Conservation (phyloP, 257 asterid species). For the Fraxinus anomala region DNA sequence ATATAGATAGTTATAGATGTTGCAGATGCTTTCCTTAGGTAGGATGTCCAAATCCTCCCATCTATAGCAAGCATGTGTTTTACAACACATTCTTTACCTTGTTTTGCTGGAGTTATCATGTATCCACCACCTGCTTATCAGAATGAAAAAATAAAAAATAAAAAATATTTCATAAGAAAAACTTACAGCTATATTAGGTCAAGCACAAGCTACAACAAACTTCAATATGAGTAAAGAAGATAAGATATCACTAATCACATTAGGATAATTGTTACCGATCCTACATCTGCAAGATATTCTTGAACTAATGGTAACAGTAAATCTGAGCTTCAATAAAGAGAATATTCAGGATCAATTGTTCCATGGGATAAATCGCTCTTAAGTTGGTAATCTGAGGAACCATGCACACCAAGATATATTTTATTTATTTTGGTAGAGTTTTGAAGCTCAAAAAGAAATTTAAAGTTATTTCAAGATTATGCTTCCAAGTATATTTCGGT, state of each 20-base stretch:
- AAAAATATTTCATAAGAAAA: background rate
- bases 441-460: no score
- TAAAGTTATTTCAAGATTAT: no score
- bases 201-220: background rate
- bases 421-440: no score
- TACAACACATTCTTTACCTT: constrained; percentile 66
- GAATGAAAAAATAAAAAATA: constrained; percentile 7
- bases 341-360: no score
- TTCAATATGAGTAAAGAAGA: background rate
- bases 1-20: constrained; percentile 70
- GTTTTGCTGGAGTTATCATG: constrained; percentile 66
- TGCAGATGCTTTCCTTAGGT: constrained; percentile 53
- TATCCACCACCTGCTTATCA: constrained; percentile 75
- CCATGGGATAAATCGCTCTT: background rate
- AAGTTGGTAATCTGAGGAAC: no score
- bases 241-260: background rate
- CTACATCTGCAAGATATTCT: no score
- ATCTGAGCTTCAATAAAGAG: no score
- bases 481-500: no score
- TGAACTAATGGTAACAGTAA: no score
- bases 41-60: constrained; percentile 81
- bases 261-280: no score
- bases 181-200: background rate
- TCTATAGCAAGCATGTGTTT: constrained; percentile 83
- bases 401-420: no score